Percentiles rank a stretch among this genome's conserved stretches.
Conservation (phyloP, 129 eudicot species). For the Artemisia annua region DNA sequence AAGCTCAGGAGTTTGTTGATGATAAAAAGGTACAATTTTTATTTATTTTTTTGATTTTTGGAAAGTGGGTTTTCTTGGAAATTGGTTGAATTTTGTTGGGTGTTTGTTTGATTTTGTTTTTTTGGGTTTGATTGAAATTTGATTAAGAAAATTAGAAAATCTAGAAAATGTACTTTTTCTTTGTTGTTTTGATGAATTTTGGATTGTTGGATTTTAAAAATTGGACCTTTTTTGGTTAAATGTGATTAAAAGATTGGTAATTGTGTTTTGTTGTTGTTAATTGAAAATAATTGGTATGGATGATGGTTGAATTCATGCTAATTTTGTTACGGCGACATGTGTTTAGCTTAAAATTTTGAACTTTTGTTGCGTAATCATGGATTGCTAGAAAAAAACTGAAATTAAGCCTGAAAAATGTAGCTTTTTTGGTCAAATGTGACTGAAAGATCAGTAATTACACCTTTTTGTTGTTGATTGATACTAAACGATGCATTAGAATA, state of each 20-base stretch:
- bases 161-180: too few relatives aligned
- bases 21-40: constrained; percentile 52
- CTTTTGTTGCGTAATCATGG: constrained; percentile 8
- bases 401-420: constrained; percentile 13
- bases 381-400: constrained; percentile 3
- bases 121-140: too few relatives aligned
- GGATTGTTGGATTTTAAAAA: too few relatives aligned
- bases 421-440: constrained; percentile 17
- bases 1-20: constrained; percentile 54
- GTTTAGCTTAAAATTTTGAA: neutral
- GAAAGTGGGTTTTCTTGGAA: constrained; percentile 29
- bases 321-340: neutral
- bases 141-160: too few relatives aligned
- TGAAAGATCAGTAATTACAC: constrained; percentile 7
- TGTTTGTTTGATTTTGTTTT: too few relatives aligned
- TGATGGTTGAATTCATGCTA: neutral
- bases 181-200: too few relatives aligned
- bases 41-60: constrained; percentile 17
- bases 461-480: constrained; percentile 11
- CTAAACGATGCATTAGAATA: constrained; percentile 8
- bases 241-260: too few relatives aligned
- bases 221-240: too few relatives aligned
- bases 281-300: neutral
- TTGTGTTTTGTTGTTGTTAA: constrained; percentile 24
- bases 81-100: too few relatives aligned